A percentile compares a stretch with the other conserved stretches of the same genome.
Conservation (phyloP, 768 basidiomycete genomes). For the Suillus placidus region DNA sequence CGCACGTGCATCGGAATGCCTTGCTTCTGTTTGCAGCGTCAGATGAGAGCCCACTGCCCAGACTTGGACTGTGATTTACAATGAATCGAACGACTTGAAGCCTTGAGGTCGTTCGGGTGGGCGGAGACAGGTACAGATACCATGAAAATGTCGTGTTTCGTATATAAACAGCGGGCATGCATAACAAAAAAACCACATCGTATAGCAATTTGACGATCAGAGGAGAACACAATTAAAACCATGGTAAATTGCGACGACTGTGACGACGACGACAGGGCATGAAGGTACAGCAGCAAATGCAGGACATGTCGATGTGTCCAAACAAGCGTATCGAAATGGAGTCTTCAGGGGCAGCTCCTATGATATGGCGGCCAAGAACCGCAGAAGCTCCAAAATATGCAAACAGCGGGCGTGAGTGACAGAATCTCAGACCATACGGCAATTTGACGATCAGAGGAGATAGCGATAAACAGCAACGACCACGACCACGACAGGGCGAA, state of each 20-base stretch:
- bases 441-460: not conserved
- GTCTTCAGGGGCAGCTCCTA: not conserved
- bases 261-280: too few relatives aligned
- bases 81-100: too few relatives aligned
- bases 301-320: not conserved
- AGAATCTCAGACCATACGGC: too few relatives aligned
- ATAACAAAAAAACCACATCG: not conserved
- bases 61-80: slow-evolving; percentile 55
- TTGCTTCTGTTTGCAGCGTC: slow-evolving; percentile 54
- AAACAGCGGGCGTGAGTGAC: not conserved
- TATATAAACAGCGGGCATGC: too few relatives aligned
- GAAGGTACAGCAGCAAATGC: too few relatives aligned
- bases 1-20: slow-evolving; percentile 61
- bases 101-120: too few relatives aligned
- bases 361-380: not conserved
- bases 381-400: not conserved
- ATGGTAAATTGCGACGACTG: too few relatives aligned
- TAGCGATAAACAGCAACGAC: not conserved
- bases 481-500: not conserved
- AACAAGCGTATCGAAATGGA: not conserved
- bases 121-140: too few relatives aligned
- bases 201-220: not conserved
- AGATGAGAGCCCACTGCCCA: slow-evolving; percentile 47
- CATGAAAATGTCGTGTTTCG: too few relatives aligned
- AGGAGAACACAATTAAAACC: too few relatives aligned